Evolutionary conservation across 805 yeast genomes (phyloP).

Genomic region (Metschnikowia orientalis): DNA sequence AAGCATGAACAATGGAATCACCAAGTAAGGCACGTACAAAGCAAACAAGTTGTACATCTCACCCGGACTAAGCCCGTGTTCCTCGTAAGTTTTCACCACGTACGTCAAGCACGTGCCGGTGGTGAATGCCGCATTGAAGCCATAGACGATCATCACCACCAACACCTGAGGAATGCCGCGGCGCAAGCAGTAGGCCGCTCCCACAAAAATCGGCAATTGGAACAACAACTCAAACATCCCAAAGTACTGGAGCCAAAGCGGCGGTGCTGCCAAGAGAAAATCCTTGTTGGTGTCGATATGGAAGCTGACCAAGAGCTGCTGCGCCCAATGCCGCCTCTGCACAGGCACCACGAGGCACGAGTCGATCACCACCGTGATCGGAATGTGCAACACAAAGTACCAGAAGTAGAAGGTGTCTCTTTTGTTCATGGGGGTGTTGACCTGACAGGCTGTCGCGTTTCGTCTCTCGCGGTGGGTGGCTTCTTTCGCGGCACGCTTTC

Average conservation of each 20-base stretch:
- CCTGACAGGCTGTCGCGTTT: no score
- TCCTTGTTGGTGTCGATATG: conserved; percentile 70
- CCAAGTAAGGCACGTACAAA: conserved; percentile 66
- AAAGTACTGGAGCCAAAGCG: conserved; percentile 70
- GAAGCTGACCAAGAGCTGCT: conserved; percentile 46
- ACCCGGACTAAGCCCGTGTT: conserved; percentile 30
- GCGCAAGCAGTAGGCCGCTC: conserved; percentile 31
- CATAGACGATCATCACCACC: conserved; percentile 56
- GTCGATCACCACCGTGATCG: conserved; percentile 73
- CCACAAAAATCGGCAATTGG: conserved; percentile 76
- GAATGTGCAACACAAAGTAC: conserved; percentile 63
- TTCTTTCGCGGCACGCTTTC: no score
- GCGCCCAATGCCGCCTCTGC: conserved; percentile 43
- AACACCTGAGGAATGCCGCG: conserved; percentile 16
- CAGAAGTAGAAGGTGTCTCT: conserved; percentile 44
- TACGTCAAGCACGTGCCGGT: conserved; percentile 68
- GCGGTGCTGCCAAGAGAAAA: conserved; percentile 54
- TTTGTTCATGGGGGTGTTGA: conserved; percentile 16
- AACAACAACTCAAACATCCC: conserved; percentile 67
- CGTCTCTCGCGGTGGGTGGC: no score
- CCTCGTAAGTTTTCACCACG: conserved; percentile 34
- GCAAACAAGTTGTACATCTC: conserved; percentile 44
- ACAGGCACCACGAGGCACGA: conserved; percentile 64
- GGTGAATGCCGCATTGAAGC: conserved; percentile 77
- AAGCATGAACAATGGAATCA: conserved; percentile 58